Percentiles rank a stretch among this genome's conserved stretches.
phyloP scores from a whole-genome alignment of 306 rosid genomes.

The Medicago truncatula region MtrunA17r5.0-ANR NC_053046.1:26223001-26223500 shows the following conservation, averaged over 20 bases:
- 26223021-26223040: conserved; percentile 87
- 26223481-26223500: neutral
- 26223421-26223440: conserved; percentile 83
- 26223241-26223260: conserved; percentile 16
- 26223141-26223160: neutral
- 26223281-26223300: conserved; percentile 21
- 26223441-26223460: conserved; percentile 1
- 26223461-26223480: conserved; percentile 15
- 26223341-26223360: conserved; percentile 95
- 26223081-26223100: conserved; percentile 25
- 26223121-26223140: conserved; percentile 1
- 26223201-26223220: neutral
- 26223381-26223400: conserved; percentile 91
- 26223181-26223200: conserved; percentile 5
- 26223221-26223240: conserved; percentile 9
- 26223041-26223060: conserved; percentile 83
- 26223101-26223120: conserved; percentile 14
- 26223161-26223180: conserved; percentile 19
- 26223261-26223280: conserved; percentile 5
- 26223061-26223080: conserved; percentile 62
- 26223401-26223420: conserved; percentile 88
- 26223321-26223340: conserved; percentile 97
- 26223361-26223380: conserved; percentile 95
- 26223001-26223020: conserved; percentile 85
- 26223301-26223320: conserved; percentile 52